Conservation (phyloP, 441 rosid genomes). For the Isatis lusitanica region DNA sequence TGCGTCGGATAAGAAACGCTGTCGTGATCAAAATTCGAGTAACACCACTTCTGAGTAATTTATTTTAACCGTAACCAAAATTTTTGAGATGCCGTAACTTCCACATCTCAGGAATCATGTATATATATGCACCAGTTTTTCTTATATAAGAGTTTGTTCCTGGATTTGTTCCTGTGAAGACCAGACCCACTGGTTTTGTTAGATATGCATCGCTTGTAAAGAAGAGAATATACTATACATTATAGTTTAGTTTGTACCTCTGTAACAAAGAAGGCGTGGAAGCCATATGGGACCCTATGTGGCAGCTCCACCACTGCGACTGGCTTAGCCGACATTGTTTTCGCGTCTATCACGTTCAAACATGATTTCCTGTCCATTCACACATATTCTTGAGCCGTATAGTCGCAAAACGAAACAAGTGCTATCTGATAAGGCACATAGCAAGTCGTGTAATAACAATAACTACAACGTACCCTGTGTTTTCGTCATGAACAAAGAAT, state of each 20-base stretch:
- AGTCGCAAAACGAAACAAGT: background rate
- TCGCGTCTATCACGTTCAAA: constrained; percentile 79
- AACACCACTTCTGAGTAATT: background rate
- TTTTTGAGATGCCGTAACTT: too few species aligned
- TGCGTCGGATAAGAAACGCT: too few species aligned
- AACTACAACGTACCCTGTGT: constrained; percentile 54
- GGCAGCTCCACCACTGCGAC: constrained; percentile 91
- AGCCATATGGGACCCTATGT: constrained; percentile 85
- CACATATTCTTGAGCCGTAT: background rate
- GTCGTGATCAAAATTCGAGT: background rate
- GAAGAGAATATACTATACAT: background rate
- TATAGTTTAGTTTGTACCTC: constrained; percentile 51
- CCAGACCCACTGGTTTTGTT: constrained; percentile 7
- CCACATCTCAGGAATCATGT: constrained; percentile 31
- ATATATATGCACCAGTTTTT: constrained; percentile 8
- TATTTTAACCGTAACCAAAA: constrained; percentile 15
- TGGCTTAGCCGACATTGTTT: constrained; percentile 90
- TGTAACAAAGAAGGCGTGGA: constrained; percentile 88
- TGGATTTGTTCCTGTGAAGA: constrained; percentile 72
- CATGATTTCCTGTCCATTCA: constrained; percentile 67
- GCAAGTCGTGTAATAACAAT: background rate
- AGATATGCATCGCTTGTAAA: constrained; percentile 3
- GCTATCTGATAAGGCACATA: background rate
- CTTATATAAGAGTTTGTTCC: constrained; percentile 48
- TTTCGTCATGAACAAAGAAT: constrained; percentile 84